Base-by-base conservation (phyloP, 2,329 filamentous ascomycete species). In the Mycosphaerella arachidis region DNA sequence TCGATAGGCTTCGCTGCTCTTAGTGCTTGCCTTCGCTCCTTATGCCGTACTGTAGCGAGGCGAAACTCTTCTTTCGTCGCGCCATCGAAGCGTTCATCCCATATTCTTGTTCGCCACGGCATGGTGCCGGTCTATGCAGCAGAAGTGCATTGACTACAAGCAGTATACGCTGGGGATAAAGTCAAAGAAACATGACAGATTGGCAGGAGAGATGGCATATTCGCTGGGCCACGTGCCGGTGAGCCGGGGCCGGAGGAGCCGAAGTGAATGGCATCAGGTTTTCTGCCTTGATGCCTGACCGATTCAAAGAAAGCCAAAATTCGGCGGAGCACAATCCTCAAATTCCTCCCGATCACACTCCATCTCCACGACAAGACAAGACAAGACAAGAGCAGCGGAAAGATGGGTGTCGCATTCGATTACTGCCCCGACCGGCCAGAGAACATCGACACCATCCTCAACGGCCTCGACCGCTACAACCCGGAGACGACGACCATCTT, bases 381-480 rank as follows among this genome's bases (percentile, higher is more conserved):
- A 43, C 13, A 13, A 43, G 12, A 30, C 55, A 57, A 6, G 43
- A 59, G 55, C 54, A 59, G 55, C 54, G 45, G 60, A 48, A 60
- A 24, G 40, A 81, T 81, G 78, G 77, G 77, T 64, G 71, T 76
- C 72, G 78, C 85, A 62, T 89, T 89, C 81, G 93, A 97, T 84
- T 90, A 92, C 79, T 90, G 91, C 81, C 87, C 91, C 71, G 91
- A 96, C 78, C 84, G 94, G 77, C 93, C 94, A 70, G 90, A 94
- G 69, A 87, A 94, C 77, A 95, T 99, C 78, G 89, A 91, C 75
- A 83, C 81, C 77, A 97, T 99, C 74, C 91, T 99, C 74, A 96
- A 93, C 79, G 93, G 94, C 70, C 90, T 99, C 66, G 94, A 99
- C 79, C 86, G 94, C 73, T 99, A 99, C 82, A 99, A 99, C 79